Evolutionary conservation across 768 basidiomycete genomes (phyloP), one percentile per base, ranked within the genome.

Genomic region (Dentipellis sp.): DNA sequence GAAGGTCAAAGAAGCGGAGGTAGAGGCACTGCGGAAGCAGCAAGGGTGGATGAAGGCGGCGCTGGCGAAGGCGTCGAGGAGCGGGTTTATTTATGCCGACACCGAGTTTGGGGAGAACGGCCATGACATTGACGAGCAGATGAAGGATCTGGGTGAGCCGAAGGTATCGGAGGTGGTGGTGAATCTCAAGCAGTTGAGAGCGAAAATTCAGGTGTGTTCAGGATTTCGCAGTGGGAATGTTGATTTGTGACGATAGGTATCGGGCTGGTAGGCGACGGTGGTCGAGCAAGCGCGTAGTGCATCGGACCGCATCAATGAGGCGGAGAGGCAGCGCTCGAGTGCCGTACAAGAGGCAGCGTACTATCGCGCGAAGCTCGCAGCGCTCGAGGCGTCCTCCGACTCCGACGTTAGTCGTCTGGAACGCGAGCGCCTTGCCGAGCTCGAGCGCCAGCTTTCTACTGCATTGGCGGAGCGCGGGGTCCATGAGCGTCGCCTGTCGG

Each of bases 281-380:
- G 75, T 79, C 12, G 84, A 83, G 53, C 91, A 95, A 68, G 88
- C 90, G 1, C 82, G 78, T 47, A 77, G 78, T 52, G 81, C 86
- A 2, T 91, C 93, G 2, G 85, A 90, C 45, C 84, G 83, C 40
- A 69, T 97, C 10, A 76, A 81, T 3, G 88, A 92, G 53, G 87
- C 90, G 0, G 91, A 94, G 60, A 81, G 88, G 52, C 71, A 83
- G 59, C 86, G 87, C 59, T 68, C 77, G 7, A 84, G 81, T 45
- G 97, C 97, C 1, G 71, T 89, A 8, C 91, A 98, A 69, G 97
- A 99, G 70, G 89, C 94, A 2, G 91, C 94, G 1, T 97, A 88
- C 72, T 97, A 94, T 67, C 91, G 94, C 51, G 91, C 94, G 49
- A 97, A 98, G 71, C 74, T 95, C n/a, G 79, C 84, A 2, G 93